These are phyloP conservation scores for Penicillium coprophilum DNA, from an alignment of 495 filamentous ascomycete genomes.

Conservation along the genomic window DNA sequence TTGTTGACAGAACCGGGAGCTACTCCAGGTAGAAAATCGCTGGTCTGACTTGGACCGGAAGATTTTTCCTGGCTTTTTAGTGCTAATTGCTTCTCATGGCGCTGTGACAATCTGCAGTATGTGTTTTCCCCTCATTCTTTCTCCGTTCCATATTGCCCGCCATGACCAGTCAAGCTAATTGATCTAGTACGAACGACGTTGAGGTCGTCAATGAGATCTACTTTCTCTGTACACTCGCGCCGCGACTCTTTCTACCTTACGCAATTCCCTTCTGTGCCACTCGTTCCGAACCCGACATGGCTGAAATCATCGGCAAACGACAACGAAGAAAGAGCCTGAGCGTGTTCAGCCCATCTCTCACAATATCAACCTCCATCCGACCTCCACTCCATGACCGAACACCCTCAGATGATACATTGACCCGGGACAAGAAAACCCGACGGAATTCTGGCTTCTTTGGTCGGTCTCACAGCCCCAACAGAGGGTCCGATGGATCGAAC, in stretches of 20 bases:
- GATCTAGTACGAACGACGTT: slow-evolving; percentile 33
- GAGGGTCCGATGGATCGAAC: slow-evolving; percentile 22
- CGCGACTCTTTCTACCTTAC: slow-evolving; percentile 13
- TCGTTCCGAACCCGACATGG: slow-evolving; percentile 33
- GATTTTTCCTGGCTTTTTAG: slow-evolving; percentile 4
- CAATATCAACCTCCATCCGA: slow-evolving; percentile 24
- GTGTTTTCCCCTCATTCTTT: slow-evolving; percentile 34
- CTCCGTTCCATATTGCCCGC: slow-evolving; percentile 9
- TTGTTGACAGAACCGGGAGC: slow-evolving; percentile 25
- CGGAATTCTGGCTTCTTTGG: slow-evolving; percentile 51
- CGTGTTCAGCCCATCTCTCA: slow-evolving; percentile 38
- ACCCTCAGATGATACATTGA: slow-evolving; percentile 39
- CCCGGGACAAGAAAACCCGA: slow-evolving; percentile 39
- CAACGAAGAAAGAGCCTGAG: slow-evolving; percentile 49
- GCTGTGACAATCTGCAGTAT: slow-evolving; percentile 36
- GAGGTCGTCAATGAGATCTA: slow-evolving; percentile 37
- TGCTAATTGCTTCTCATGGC: slow-evolving; percentile 37
- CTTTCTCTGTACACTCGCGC: slow-evolving; percentile 18
- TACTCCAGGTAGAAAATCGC: slow-evolving; percentile 11
- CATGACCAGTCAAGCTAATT: slow-evolving; percentile 20
- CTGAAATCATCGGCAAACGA: slow-evolving; percentile 38
- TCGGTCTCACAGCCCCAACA: slow-evolving; percentile 26
- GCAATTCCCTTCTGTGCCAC: slow-evolving; percentile 7
- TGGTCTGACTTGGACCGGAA: slow-evolving; percentile 7
- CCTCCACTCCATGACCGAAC: slow-evolving; percentile 36